These are phyloP conservation scores for Pestalotiopsis fici DNA, from an alignment of 2,329 filamentous ascomycete species.

Conservation along the genomic window DNA sequence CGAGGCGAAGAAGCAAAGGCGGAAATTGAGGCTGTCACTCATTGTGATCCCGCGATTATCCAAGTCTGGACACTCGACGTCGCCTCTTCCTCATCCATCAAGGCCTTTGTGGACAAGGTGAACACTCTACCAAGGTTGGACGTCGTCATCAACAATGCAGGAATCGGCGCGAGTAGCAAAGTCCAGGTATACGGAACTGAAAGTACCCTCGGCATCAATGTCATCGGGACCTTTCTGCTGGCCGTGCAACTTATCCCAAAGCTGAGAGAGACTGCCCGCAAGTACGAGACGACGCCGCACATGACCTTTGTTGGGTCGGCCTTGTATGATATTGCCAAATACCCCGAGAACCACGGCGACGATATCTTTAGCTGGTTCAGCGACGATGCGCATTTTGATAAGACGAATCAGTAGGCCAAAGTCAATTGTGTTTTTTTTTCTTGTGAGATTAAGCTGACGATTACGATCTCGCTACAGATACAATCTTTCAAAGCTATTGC, in stretches of 20 bases:
- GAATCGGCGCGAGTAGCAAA: constrained; percentile 36
- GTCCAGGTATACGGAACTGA: constrained; percentile 49
- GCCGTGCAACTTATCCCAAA: constrained; percentile 29
- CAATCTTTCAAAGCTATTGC: constrained; percentile 19
- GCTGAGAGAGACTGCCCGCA: constrained; percentile 21
- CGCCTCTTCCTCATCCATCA: constrained; percentile 37
- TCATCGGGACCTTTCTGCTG: constrained; percentile 28
- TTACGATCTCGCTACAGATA: constrained; percentile 9
- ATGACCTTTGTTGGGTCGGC: constrained; percentile 19
- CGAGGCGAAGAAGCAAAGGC: not conserved
- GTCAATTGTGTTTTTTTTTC: not conserved
- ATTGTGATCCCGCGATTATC: constrained; percentile 19
- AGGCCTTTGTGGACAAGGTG: constrained; percentile 36
- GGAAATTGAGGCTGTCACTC: not conserved
- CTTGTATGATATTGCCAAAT: constrained; percentile 19
- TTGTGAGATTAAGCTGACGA: not conserved
- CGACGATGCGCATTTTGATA: constrained; percentile 14
- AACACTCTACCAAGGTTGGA: constrained; percentile 40
- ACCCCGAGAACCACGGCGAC: constrained; percentile 16
- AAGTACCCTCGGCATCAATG: constrained; percentile 41
- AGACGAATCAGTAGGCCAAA: constrained; percentile 12
- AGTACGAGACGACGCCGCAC: constrained; percentile 11
- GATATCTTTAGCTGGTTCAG: constrained; percentile 19
- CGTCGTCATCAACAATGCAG: constrained; percentile 42
- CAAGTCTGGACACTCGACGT: constrained; percentile 48